Evolutionary conservation across 2,329 filamentous ascomycete genomes (phyloP).

Genomic region (Aureobasidium sp.): DNA sequence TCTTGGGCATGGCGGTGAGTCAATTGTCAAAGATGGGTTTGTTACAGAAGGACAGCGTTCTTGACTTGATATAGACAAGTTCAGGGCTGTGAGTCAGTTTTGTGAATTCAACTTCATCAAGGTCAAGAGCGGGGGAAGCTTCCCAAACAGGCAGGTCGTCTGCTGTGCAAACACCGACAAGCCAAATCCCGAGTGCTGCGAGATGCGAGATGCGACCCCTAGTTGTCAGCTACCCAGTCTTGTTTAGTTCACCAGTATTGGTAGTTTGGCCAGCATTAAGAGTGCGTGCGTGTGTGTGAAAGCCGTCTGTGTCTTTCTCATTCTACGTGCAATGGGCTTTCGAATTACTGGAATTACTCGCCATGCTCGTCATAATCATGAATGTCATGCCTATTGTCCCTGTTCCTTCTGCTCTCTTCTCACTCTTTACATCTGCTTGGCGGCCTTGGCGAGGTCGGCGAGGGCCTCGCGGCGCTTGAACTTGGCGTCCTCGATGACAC

Average conservation of each 20-base stretch:
- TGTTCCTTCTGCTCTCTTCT: not conserved
- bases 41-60: too few species aligned
- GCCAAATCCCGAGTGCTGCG: too few species aligned
- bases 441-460: slow-evolving; percentile 52
- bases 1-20: slow-evolving; percentile 31
- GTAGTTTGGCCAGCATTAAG: too few species aligned
- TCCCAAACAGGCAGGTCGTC: not conserved
- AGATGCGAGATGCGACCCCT: too few species aligned
- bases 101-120: not conserved
- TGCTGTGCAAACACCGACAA: not conserved
- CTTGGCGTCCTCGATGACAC: slow-evolving; percentile 66
- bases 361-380: slow-evolving; percentile 14
- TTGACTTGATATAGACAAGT: too few species aligned
- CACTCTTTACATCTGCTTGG: slow-evolving; percentile 25
- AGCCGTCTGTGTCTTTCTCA: not conserved
- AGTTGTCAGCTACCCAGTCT: not conserved
- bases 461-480: slow-evolving; percentile 69
- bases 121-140: not conserved
- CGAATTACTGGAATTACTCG: not conserved
- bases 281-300: not conserved
- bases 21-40: not conserved
- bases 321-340: slow-evolving; percentile 5
- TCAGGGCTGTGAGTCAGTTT: not conserved
- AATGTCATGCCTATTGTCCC: not conserved
- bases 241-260: not conserved